phyloP scores from a whole-genome alignment of 2,329 filamentous ascomycete species.

The Alternaria sp. region DNA sequence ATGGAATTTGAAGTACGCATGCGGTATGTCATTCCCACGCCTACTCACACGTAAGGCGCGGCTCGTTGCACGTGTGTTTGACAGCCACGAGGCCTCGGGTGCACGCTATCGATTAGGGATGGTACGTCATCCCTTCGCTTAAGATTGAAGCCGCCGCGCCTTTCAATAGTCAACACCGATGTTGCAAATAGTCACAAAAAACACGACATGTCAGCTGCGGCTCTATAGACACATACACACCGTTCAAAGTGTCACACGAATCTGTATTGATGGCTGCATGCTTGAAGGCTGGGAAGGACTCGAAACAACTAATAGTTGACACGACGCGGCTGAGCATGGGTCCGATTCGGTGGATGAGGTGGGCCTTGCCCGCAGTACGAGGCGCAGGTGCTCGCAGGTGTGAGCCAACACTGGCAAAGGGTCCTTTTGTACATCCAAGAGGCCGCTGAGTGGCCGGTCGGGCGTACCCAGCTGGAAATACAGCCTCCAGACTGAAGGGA shows the following conservation, averaged over 20 bases:
- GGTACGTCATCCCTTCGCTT: conserved; percentile 20
- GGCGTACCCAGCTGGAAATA: conserved; percentile 7
- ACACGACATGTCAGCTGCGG: conserved; percentile 1
- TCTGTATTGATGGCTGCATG: background rate
- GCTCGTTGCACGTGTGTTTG: conserved; percentile 4
- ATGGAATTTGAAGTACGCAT: background rate
- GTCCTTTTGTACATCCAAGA: conserved; percentile 4
- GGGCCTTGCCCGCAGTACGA: conserved; percentile 21
- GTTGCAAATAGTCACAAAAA: conserved; percentile 1
- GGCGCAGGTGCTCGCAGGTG: conserved; percentile 22
- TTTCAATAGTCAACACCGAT: background rate
- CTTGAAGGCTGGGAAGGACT: background rate
- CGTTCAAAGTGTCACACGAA: background rate
- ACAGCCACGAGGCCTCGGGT: conserved; percentile 5
- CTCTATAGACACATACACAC: background rate
- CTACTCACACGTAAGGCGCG: conserved; percentile 6
- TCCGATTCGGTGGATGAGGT: conserved; percentile 13
- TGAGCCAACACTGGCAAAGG: conserved; percentile 11
- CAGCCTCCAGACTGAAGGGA: conserved; percentile 3
- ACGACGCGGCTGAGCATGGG: conserved; percentile 19
- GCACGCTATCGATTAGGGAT: conserved; percentile 17
- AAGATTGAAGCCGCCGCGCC: conserved; percentile 1
- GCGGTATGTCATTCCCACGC: background rate
- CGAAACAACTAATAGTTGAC: conserved; percentile 7
- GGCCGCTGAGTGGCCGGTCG: conserved; percentile 7